Conservation (phyloP, 805 yeast species). For the Wickerhamomyces sydowiorum region DNA sequence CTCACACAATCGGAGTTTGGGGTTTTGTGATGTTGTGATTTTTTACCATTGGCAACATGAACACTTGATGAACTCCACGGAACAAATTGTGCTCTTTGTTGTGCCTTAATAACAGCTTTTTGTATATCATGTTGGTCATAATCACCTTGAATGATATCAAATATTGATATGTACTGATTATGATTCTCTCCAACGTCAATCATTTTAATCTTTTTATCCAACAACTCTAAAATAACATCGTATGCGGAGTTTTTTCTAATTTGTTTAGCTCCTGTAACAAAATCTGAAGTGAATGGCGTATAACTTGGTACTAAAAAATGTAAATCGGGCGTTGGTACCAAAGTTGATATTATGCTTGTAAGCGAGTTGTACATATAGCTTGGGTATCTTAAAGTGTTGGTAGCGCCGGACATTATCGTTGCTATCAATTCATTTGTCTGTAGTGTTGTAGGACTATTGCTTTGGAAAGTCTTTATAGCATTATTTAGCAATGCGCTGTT, state of each 20-base stretch:
- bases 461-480: conserved; percentile 57
- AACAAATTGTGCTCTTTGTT: conserved; percentile 65
- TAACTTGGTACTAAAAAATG: conserved; percentile 72
- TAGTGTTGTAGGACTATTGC: conserved; percentile 57
- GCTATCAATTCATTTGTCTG: conserved; percentile 85
- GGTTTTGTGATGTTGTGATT: conserved; percentile 48
- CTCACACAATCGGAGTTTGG: conserved; percentile 44
- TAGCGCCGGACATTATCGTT: conserved; percentile 74
- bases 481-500: conserved; percentile 76
- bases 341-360: conserved; percentile 72
- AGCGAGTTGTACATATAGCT: conserved; percentile 84
- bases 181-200: conserved; percentile 41
- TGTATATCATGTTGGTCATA: conserved; percentile 67
- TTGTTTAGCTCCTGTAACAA: conserved; percentile 51
- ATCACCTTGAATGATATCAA: conserved; percentile 62
- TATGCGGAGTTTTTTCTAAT: conserved; percentile 71
- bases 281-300: conserved; percentile 72
- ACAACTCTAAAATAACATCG: conserved; percentile 77
- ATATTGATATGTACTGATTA: conserved; percentile 58
- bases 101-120: conserved; percentile 58
- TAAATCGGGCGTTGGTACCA: conserved; percentile 81
- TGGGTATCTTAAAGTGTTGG: conserved; percentile 88
- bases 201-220: conserved; percentile 75
- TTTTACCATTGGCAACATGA: conserved; percentile 70
- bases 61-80: conserved; percentile 83